Evolutionary conservation across 2,329 filamentous ascomycete species (phyloP).

Genomic region (Phialophora expanda): DNA sequence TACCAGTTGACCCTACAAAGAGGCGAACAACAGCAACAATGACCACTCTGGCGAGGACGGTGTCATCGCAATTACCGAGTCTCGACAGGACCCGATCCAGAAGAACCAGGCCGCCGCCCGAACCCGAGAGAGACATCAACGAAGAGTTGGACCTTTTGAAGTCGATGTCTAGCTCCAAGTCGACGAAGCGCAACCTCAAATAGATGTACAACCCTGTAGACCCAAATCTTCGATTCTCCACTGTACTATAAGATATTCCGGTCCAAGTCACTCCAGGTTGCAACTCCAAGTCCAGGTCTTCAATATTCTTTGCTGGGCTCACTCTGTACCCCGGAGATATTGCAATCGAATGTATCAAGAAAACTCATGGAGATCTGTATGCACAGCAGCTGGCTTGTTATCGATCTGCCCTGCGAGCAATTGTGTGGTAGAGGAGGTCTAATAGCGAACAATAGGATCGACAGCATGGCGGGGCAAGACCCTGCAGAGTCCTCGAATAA

Average conservation of each 20-base stretch:
- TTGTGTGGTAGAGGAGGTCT: not conserved
- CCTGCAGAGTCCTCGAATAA: too few relatives aligned
- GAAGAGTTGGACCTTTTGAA: slow-evolving; percentile 26
- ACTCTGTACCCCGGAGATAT: not conserved
- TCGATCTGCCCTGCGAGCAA: not conserved
- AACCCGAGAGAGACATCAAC: slow-evolving; percentile 28
- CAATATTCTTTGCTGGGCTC: not conserved
- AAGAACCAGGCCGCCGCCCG: slow-evolving; percentile 12
- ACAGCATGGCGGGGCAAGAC: too few relatives aligned
- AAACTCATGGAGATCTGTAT: not conserved
- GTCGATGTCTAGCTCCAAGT: slow-evolving; percentile 11
- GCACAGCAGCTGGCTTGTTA: not conserved
- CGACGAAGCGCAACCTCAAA: slow-evolving; percentile 9
- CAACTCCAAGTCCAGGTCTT: not conserved
- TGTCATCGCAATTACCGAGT: slow-evolving; percentile 21
- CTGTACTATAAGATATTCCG: not conserved
- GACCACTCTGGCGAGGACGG: not conserved
- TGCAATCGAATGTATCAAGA: not conserved
- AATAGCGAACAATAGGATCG: not conserved
- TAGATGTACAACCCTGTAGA: slow-evolving; percentile 28
- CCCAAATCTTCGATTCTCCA: slow-evolving; percentile 2
- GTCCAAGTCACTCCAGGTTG: not conserved
- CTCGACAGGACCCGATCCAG: not conserved
- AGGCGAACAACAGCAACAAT: not conserved
- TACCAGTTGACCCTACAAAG: slow-evolving; percentile 24